These are phyloP conservation scores for Coemansia erecta DNA, from an alignment of 192 early-diverging fungal genomes.

Conservation along the genomic window DNA sequence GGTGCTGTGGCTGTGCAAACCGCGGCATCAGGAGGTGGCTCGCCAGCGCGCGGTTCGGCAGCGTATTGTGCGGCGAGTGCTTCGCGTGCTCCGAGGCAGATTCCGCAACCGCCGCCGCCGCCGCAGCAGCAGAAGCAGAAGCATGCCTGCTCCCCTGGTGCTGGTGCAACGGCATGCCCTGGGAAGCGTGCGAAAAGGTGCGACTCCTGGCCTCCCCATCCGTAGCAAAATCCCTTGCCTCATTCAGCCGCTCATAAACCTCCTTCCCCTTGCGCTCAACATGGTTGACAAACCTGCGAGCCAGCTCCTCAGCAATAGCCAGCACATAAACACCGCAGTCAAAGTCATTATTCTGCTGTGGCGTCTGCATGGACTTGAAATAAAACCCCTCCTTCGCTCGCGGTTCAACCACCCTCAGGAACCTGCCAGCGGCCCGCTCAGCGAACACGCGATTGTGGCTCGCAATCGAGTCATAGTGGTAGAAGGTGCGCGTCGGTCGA, in stretches of 20 bases:
- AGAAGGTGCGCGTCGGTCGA: slow-evolving; percentile 49
- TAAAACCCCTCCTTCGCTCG: slow-evolving; percentile 40
- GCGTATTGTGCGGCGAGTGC: slow-evolving; percentile 2
- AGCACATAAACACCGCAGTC: slow-evolving; percentile 53
- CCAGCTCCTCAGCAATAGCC: slow-evolving; percentile 50
- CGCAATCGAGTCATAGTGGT: slow-evolving; percentile 53
- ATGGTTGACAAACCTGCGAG: slow-evolving; percentile 46
- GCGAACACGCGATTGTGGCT: slow-evolving; percentile 49
- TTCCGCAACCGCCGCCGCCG: background rate
- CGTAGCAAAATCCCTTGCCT: slow-evolving; percentile 17
- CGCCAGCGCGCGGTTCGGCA: slow-evolving; percentile 29
- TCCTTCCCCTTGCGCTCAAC: no score
- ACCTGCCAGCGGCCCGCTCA: slow-evolving; percentile 44
- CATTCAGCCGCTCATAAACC: no score
- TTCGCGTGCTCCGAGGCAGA: no score
- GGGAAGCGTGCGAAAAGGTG: no score
- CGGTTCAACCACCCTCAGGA: slow-evolving; percentile 46
- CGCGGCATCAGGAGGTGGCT: slow-evolving; percentile 48
- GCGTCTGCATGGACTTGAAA: slow-evolving; percentile 56
- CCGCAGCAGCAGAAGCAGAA: background rate
- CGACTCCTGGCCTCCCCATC: background rate
- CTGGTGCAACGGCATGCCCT: no score
- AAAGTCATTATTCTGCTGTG: slow-evolving; percentile 54
- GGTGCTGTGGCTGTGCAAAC: slow-evolving; percentile 20
- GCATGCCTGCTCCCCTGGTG: no score